Base-by-base conservation (phyloP, 768 basidiomycete genomes). In the Obba rivulosa region DNA sequence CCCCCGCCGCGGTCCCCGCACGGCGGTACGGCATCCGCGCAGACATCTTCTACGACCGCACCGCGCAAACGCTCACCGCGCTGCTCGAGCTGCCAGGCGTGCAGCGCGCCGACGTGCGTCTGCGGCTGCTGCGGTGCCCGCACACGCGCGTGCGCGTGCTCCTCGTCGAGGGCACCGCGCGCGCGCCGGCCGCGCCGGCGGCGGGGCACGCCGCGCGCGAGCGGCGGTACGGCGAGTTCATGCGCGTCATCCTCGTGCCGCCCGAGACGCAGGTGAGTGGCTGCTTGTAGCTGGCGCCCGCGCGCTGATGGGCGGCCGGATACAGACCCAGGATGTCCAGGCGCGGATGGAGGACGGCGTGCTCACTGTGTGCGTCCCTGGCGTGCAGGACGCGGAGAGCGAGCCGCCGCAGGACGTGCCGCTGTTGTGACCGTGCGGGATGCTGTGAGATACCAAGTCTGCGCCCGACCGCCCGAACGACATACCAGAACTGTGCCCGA, bases 51-150 rank as follows among this genome's bases (percentile, higher is more conserved):
- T 83, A 79, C 67, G 74, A 81, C 59, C 55, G 61, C 34, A 69
- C 71, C 28, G 76, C 72, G 43, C 71, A 72, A 61, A 59, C 71
- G 34, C 66, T 86, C 57, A 74, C 73, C 49, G 80, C 78, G 44
- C 71, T 79, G 66, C 75, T 86, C 59, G 85, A 87, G 65, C 69
- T 87, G 24, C 86, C 86, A 3, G 86, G 86, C 37, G 69, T 86
- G 60, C 75, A 74, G 59, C 76, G 70, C 52, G 62, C 63, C 52
- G 79, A 85, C 57, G 56, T 88, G 45, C 74, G 66, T 51, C 70
- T 87, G 66, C 73, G 72, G 43, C 73, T 89, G 47, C 75, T 77
- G 43, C 80, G 76, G 52, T 80, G 80, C 59, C 62, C 71, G 48
- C 77, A 78, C 69, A 87, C 79, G 54, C 73, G 79, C 52, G 73